These are phyloP conservation scores for Vigna unguiculata DNA, from an alignment of 306 rosid genomes.

Conservation along the genomic window DNA sequence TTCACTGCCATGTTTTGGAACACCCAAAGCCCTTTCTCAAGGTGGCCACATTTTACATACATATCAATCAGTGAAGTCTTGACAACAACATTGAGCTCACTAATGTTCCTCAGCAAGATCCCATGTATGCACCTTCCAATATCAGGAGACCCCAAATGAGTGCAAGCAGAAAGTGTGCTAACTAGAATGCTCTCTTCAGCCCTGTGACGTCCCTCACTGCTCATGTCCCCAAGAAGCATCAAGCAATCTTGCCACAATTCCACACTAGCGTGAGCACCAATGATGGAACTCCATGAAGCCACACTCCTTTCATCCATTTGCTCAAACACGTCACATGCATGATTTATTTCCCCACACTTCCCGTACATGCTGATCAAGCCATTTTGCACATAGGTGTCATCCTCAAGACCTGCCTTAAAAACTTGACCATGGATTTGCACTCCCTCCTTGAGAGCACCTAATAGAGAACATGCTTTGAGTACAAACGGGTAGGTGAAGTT, in stretches of 20 bases:
- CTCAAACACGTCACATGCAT: conserved; percentile 60
- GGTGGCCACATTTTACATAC: conserved; percentile 85
- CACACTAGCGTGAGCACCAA: conserved; percentile 72
- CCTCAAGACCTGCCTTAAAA: conserved; percentile 67
- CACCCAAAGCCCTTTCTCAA: conserved; percentile 63
- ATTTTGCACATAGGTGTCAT: conserved; percentile 76
- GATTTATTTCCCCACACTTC: conserved; percentile 53
- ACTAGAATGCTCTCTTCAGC: conserved; percentile 86
- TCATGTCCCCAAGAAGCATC: conserved; percentile 71
- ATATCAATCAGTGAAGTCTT: conserved; percentile 78
- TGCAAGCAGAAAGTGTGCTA: conserved; percentile 77
- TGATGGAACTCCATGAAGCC: conserved; percentile 90
- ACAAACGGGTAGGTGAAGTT: conserved; percentile 75
- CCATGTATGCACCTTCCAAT: conserved; percentile 82
- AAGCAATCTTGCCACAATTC: conserved; percentile 80
- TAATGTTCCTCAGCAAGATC: conserved; percentile 68
- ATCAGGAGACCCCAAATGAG: conserved; percentile 76
- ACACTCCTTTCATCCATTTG: conserved; percentile 61
- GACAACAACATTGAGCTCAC: conserved; percentile 75
- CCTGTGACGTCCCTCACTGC: conserved; percentile 60
- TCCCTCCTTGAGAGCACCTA: conserved; percentile 61
- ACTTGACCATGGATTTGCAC: conserved; percentile 71
- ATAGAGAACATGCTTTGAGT: conserved; percentile 76
- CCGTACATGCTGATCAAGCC: conserved; percentile 89
- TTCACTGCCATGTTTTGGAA: conserved; percentile 68